Base-by-base conservation (phyloP, 768 basidiomycete genomes). In the Agaricus blazei region DNA sequence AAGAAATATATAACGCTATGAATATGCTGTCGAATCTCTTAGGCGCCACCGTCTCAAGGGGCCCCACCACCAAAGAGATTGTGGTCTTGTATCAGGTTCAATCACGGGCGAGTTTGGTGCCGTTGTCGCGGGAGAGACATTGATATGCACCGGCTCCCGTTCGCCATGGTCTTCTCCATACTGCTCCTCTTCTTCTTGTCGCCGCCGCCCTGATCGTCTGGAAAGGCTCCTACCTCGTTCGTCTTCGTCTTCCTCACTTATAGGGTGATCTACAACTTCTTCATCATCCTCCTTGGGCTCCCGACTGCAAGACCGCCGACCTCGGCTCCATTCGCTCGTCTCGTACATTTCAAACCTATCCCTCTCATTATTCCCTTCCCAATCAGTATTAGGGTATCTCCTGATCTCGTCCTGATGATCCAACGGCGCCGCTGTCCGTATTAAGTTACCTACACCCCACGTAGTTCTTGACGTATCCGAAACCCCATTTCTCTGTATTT, bases 11-110 rank as follows among this genome's bases (percentile, higher is more conserved):
- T 24, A 15, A 38, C 3, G 3, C 26, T 51, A 51, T 71, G 63
- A 75, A 67, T 93, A 93, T 48, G 77, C 74, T 8, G 90, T 91
- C 58, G 87, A 81, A 63, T 93, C 90, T 60, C 85, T 80, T 60
- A 92, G 67, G 45, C 90, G 75, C 90, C 88, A 92, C 28, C 77
- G 75, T 45, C 79, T 73, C 23, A 92, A 67, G 2, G 90, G 88
- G 0, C 87, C 87, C 88, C 88, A 90, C 85, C 88, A 89, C 84
- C 83, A 90, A 57, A 88, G 58, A 5, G 87, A 87, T 48, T 52
- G 59, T 1, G 68, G 64, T 19, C 59, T 62, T 46, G 55, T 63
- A 8, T 51, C 60, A 9, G 51, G 42, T 45, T 48, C 58, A 34
- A 34, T 34, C 43, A 54, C 49, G 24, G 56, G 54, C 41, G 58